Base-by-base conservation (phyloP, 495 filamentous ascomycete species). In the Neurospora sp. region DNA sequence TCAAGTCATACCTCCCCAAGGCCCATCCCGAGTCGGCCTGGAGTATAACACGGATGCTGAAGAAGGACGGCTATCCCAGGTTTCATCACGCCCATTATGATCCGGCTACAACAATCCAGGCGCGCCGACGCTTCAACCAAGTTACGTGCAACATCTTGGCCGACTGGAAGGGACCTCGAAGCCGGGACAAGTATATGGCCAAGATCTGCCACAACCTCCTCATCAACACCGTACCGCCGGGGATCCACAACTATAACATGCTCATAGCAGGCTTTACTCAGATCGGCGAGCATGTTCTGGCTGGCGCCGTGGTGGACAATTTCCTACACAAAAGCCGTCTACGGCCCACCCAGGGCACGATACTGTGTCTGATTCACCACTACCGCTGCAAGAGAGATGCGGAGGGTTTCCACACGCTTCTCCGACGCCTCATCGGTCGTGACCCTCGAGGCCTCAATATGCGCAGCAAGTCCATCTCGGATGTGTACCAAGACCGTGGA, bases 201-300 rank as follows among this genome's bases (percentile, higher is more conserved):
- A 90, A 88, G 75, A 86, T 94, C 37, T 92, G 89, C 79, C 90
- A 90, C 76, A 90, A 91, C 79, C 79, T 94, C 4, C 83, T 93
- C 14, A 80, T 86, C 4, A 88, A 85, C 5, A 74, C 81, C 5
- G 79, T 86, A 5, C 86, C 90, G 6, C 91, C 91, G 3, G 85
- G 85, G 70, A 83, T 90, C 18, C 77, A 86, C 40, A 93, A 89
- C 12, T 93, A 90, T 82, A 93, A 93, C 76, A 82, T 85, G 39
- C 83, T 94, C 35, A 86, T 94, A 20, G 76, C 83, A 16, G 83
- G 84, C 38, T 88, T 94, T 62, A 85, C 85, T 44, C 80, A 82
- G 39, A 79, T 89, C 16, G 79, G 84, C 69, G 82, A 85, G 42
- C 79, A 85, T 74, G 78, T 83, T 31, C 80, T 93, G 10, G 85